Percentiles rank a stretch among this genome's conserved stretches.
Conservation (phyloP, 176 grass and related monocot genomes). For the Canna indica region DNA sequence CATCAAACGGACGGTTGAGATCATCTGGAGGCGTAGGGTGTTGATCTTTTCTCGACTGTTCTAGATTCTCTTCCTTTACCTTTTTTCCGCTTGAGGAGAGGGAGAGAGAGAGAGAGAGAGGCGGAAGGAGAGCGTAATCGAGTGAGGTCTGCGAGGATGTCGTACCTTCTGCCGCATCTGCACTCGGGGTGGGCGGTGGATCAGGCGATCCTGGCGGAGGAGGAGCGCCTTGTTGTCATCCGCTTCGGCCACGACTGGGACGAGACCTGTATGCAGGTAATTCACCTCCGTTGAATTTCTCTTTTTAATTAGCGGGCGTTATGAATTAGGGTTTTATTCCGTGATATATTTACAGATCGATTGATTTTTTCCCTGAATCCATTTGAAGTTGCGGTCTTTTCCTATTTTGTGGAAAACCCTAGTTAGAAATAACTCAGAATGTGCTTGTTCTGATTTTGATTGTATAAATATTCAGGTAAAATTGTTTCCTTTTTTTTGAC, state of each 20-base stretch:
- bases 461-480: neutral
- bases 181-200: conserved; percentile 98
- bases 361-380: neutral
- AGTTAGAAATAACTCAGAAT: neutral
- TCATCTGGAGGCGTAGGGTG: no score
- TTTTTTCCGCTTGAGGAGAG: no score
- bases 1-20: no score
- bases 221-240: conserved; percentile 97
- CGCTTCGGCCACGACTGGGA: conserved; percentile 99
- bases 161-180: conserved; percentile 90
- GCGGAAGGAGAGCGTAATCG: neutral
- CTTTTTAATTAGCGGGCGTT: neutral
- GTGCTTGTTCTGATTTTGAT: neutral
- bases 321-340: neutral
- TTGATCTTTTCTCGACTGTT: neutral
- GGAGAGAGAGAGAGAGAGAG: neutral
- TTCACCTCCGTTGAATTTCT: neutral
- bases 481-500: neutral
- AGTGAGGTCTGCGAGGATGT: conserved; percentile 49
- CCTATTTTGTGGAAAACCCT: neutral
- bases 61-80: neutral
- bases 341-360: no score
- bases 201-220: conserved; percentile 95
- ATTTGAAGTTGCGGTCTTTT: neutral
- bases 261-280: conserved; percentile 95